Evolutionary conservation across 148 eudicot genomes (phyloP), one percentile per base, ranked within the genome.

Genomic region (Rhododendron mucronatum): DNA sequence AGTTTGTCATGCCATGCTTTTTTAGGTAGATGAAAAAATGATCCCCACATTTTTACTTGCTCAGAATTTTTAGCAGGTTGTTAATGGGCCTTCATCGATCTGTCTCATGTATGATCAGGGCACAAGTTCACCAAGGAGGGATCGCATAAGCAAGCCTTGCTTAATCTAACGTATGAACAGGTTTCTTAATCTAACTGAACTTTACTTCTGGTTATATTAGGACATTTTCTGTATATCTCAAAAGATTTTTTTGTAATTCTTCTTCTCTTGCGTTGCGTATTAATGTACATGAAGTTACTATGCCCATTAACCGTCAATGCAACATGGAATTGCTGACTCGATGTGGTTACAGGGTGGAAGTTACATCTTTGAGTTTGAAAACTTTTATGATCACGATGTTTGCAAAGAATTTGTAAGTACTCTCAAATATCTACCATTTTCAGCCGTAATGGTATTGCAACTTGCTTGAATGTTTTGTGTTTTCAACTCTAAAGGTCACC

Each of bases 331-430:
- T 86, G 16, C n/a, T 30, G 81, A 69, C 57, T 44, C 15, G 44
- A 26, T 78, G 80, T 79, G 84, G n/a, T 85, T 89, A 65, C 88
- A 95, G 98, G 93, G 91, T 86, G 94, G 87, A 44, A 91, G 91
- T 79, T 94, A 92, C 87, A 92, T 93, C 59, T 97, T 97, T 88
- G 98, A 95, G 90, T 97, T 97, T 86, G 94, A 93, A 78, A 93
- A 84, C 87, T 94, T 92, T 86, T 50, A 91, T 41, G 98, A 95
- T 41, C 93, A 98, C 47, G 96, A 94, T 86, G 82, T 71, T 76
- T 97, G 99, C 91, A 91, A 89, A 61, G 98, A 94, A 26, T 91
- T 92, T 91, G 95, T 91, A 78, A 94, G 99, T 97, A 91, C 90
- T 89, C 61, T 84, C 86, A 47, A 65, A 71, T 83, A 51, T 71